Percentiles rank a stretch among this genome's conserved stretches.
Conservation (phyloP, 805 yeast species). For the Suhomyces emberorum region DNA sequence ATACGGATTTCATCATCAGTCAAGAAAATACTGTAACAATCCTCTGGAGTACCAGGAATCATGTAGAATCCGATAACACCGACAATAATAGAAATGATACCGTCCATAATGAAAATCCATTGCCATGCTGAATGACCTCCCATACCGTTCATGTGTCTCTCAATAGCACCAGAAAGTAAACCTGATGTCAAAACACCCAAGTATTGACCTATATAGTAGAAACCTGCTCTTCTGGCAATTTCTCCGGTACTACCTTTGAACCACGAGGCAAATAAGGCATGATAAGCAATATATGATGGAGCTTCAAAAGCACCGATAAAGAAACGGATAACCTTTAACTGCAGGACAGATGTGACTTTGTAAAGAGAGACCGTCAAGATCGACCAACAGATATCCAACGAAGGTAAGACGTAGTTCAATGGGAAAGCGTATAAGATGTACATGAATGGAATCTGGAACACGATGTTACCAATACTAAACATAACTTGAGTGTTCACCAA, state of each 20-base stretch:
- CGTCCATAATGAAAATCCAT: conserved; percentile 72
- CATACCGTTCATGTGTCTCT: conserved; percentile 43
- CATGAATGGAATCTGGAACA: conserved; percentile 63
- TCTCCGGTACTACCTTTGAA: conserved; percentile 36
- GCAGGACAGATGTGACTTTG: conserved; percentile 45
- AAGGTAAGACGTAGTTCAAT: conserved; percentile 50
- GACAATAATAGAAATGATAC: conserved; percentile 54
- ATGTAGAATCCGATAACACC: conserved; percentile 53
- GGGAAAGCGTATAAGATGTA: conserved; percentile 55
- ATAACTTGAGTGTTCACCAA: conserved; percentile 56
- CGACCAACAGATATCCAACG: conserved; percentile 65
- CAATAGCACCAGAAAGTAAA: conserved; percentile 57
- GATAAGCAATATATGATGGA: conserved; percentile 42
- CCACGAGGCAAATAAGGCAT: conserved; percentile 33
- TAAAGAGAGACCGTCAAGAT: conserved; percentile 57
- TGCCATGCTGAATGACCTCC: conserved; percentile 63
- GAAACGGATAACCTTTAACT: conserved; percentile 61
- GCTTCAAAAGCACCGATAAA: conserved; percentile 70
- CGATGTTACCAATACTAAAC: conserved; percentile 55
- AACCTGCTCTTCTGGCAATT: conserved; percentile 58
- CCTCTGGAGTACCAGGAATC: conserved; percentile 65
- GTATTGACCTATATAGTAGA: conserved; percentile 60
- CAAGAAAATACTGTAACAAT: conserved; percentile 33
- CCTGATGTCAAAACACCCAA: conserved; percentile 63
- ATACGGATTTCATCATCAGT: conserved; percentile 35